These are phyloP conservation scores for Trametes pubescens DNA, from an alignment of 1,284 basidiomycete genomes.

Conservation along the genomic window DNA sequence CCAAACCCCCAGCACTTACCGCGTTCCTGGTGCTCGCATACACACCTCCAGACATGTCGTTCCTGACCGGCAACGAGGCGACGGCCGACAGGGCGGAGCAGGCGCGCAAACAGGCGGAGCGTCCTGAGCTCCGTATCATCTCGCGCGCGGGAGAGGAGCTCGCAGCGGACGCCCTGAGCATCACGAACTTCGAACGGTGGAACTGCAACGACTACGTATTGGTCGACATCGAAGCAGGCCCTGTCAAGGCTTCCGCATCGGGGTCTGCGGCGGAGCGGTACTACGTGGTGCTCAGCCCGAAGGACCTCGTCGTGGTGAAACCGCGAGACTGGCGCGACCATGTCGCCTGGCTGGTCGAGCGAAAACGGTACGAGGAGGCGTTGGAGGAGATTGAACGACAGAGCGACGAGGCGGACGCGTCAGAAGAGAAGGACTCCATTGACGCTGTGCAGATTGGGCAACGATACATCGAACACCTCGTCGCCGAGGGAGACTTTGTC, in stretches of 20 bases:
- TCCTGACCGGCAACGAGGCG: constrained; percentile 65
- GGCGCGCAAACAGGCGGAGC: constrained; percentile 82
- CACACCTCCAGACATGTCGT: constrained; percentile 71
- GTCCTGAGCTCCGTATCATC: constrained; percentile 94
- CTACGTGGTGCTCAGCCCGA: constrained; percentile 88
- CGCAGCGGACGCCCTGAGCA: constrained; percentile 84
- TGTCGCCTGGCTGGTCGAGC: constrained; percentile 92
- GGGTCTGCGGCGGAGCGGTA: constrained; percentile 48
- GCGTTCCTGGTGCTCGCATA: constrained; percentile 90
- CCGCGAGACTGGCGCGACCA: constrained; percentile 92
- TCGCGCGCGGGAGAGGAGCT: constrained; percentile 91
- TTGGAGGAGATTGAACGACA: constrained; percentile 81
- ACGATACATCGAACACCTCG: constrained; percentile 84
- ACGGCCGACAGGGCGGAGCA: constrained; percentile 77
- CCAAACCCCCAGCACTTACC: constrained; percentile 51
- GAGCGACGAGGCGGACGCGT: constrained; percentile 41
- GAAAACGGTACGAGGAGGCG: constrained; percentile 88
- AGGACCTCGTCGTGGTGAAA: constrained; percentile 86
- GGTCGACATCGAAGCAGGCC: constrained; percentile 49
- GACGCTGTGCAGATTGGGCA: constrained; percentile 84
- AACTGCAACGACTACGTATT: constrained; percentile 94
- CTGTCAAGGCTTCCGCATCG: constrained; percentile 20
- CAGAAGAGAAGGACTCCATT: constrained; percentile 50
- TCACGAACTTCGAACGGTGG: constrained; percentile 84
- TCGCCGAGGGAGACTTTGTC: constrained; percentile 74